Evolutionary conservation across 164 flowering plant species (phyloP).

Genomic region (Nelumbo lutea): DNA sequence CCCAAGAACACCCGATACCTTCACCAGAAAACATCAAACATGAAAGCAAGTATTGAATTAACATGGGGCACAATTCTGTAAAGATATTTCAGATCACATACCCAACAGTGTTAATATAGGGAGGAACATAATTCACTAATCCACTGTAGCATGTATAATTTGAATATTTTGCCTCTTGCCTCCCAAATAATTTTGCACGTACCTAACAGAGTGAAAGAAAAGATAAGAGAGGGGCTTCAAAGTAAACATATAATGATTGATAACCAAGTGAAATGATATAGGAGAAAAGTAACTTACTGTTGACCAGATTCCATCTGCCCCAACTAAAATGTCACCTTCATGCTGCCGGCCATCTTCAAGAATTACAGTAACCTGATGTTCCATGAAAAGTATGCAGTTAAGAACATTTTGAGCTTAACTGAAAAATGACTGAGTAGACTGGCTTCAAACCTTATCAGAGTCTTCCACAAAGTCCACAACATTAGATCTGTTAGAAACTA

Average conservation of each 20-base stretch:
- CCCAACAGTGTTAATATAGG: constrained; percentile 31
- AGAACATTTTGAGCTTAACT: neutral
- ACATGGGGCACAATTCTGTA: neutral
- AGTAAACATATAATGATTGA: neutral
- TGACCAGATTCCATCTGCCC: constrained; percentile 42
- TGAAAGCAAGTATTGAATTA: neutral
- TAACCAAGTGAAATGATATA: neutral
- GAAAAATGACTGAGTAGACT: neutral
- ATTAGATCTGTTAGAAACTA: constrained; percentile 18
- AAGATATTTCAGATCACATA: constrained; percentile 12
- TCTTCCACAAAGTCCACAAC: constrained; percentile 33
- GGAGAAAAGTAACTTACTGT: constrained; percentile 13
- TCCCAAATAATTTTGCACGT: constrained; percentile 29
- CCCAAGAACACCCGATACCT: constrained; percentile 46
- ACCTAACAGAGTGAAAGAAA: constrained; percentile 12
- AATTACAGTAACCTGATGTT: constrained; percentile 23
- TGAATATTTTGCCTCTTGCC: constrained; percentile 24
- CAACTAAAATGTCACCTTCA: constrained; percentile 36
- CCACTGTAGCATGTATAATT: constrained; percentile 37
- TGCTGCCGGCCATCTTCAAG: constrained; percentile 25
- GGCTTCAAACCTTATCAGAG: constrained; percentile 21
- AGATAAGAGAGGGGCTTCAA: neutral
- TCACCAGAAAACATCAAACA: constrained; percentile 8
- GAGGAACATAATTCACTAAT: constrained; percentile 26
- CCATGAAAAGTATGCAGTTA: neutral